Evolutionary conservation across 2,329 filamentous ascomycete species (phyloP).

Genomic region (Cytospora schulzeri): DNA sequence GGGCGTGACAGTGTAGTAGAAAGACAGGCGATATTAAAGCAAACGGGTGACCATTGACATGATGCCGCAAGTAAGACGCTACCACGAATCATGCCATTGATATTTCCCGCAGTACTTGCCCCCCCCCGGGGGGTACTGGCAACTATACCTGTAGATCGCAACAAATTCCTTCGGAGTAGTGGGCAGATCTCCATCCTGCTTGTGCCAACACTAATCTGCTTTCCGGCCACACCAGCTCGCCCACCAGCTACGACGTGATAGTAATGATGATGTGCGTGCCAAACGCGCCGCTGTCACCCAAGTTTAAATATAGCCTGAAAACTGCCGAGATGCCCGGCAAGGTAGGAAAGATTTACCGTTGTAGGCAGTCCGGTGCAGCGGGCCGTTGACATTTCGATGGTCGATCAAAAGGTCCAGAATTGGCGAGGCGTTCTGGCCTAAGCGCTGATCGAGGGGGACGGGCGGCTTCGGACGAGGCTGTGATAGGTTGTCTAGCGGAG

Average conservation of each 20-base stretch:
- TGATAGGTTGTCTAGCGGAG: constrained; percentile 18
- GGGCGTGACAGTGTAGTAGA: background rate
- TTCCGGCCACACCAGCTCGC: constrained; percentile 1
- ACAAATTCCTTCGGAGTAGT: constrained; percentile 7
- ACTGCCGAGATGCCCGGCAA: constrained; percentile 12
- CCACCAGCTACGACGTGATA: background rate
- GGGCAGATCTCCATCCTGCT: constrained; percentile 17
- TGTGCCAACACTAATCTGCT: constrained; percentile 11
- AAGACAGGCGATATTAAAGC: background rate
- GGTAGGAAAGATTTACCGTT: background rate
- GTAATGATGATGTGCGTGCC: background rate
- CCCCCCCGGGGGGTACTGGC: constrained; percentile 3
- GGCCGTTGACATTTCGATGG: constrained; percentile 15
- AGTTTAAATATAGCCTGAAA: constrained; percentile 5
- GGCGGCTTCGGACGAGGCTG: constrained; percentile 24
- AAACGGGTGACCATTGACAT: background rate
- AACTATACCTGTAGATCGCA: constrained; percentile 19
- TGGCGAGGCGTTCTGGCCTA: constrained; percentile 23
- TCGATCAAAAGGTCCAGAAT: constrained; percentile 24
- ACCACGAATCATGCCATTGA: background rate
- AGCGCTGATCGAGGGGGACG: constrained; percentile 22
- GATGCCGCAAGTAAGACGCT: background rate
- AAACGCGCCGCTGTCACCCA: constrained; percentile 12
- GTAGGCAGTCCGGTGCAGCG: constrained; percentile 5
- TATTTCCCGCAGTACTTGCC: background rate